Conservation (phyloP, 78 protist species). For the Salpingoeca rosetta region DNA sequence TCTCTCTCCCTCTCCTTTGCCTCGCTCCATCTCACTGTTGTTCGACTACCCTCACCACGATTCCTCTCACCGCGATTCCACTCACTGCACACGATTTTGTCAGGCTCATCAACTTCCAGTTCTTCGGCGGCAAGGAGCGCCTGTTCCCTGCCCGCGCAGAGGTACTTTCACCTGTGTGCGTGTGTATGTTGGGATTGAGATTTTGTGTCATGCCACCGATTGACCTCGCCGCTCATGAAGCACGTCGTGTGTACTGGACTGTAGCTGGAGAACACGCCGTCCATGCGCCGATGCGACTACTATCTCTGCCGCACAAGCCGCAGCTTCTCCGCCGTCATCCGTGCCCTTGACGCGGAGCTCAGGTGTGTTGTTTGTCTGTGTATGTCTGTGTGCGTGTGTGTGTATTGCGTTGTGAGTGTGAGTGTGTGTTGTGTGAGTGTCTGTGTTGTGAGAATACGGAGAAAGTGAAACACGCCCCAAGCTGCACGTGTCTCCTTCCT, state of each 20-base stretch:
- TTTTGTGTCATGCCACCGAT: too few species aligned
- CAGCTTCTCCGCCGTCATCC: slow-evolving; percentile 29
- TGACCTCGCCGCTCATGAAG: too few species aligned
- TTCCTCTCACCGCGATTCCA: too few species aligned
- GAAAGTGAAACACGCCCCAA: background rate
- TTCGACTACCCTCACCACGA: too few species aligned
- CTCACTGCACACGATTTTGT: background rate
- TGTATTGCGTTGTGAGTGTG: too few species aligned
- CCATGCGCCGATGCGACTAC: slow-evolving; percentile 11
- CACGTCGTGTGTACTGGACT: background rate
- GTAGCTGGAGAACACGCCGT: background rate
- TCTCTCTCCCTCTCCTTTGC: background rate
- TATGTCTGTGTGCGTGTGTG: background rate
- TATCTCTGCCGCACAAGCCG: slow-evolving; percentile 5
- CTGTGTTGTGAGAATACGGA: background rate
- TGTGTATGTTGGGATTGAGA: too few species aligned
- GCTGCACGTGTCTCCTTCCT: too few species aligned
- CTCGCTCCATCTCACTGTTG: background rate
- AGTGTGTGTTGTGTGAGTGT: too few species aligned
- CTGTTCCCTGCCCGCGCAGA: background rate
- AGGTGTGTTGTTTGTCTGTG: background rate
- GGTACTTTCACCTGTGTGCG: too few species aligned
- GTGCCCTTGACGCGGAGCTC: slow-evolving; percentile 10
- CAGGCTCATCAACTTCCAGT: background rate
- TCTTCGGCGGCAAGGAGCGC: background rate